phyloP scores from a whole-genome alignment of 768 basidiomycete species.

The Trametes villosa region DNA sequence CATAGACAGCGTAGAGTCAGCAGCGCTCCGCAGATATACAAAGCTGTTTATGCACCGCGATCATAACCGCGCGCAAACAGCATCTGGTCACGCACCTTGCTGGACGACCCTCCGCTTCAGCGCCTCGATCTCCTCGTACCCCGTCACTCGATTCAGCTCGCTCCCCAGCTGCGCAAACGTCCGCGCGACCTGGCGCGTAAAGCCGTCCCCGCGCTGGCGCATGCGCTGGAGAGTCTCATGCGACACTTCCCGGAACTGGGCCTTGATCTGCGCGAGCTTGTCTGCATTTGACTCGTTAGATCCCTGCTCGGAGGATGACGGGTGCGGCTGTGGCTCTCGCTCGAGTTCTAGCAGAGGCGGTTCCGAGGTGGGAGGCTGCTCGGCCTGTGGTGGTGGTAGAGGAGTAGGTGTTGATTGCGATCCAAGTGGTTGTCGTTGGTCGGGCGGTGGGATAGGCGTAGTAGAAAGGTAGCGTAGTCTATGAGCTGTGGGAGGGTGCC shows the following conservation, averaged over 20 bases:
- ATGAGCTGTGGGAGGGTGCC: neutral
- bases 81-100: slow-evolving; percentile 63
- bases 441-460: slow-evolving; percentile 2
- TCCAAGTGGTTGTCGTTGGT: neutral
- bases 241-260: slow-evolving; percentile 49
- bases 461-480: slow-evolving; percentile 10
- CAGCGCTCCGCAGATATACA: too few species aligned
- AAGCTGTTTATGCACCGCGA: too few species aligned
- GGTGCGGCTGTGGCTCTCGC: neutral
- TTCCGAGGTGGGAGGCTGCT: neutral
- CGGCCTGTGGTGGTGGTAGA: neutral
- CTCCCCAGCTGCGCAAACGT: slow-evolving; percentile 76
- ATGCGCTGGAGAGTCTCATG: slow-evolving; percentile 40
- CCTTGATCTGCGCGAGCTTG: slow-evolving; percentile 19
- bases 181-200: slow-evolving; percentile 58
- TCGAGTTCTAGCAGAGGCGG: neutral
- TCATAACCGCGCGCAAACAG: too few species aligned
- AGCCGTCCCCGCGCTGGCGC: slow-evolving; percentile 58
- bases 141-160: slow-evolving; percentile 85
- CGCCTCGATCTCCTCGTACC: slow-evolving; percentile 88
- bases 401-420: neutral
- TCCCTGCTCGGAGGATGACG: neutral
- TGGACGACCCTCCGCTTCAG: slow-evolving; percentile 77
- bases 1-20: too few species aligned
- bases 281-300: neutral